phyloP scores from a whole-genome alignment of 192 early-diverging fungal species.

The Obelidium mucronatum region DNA sequence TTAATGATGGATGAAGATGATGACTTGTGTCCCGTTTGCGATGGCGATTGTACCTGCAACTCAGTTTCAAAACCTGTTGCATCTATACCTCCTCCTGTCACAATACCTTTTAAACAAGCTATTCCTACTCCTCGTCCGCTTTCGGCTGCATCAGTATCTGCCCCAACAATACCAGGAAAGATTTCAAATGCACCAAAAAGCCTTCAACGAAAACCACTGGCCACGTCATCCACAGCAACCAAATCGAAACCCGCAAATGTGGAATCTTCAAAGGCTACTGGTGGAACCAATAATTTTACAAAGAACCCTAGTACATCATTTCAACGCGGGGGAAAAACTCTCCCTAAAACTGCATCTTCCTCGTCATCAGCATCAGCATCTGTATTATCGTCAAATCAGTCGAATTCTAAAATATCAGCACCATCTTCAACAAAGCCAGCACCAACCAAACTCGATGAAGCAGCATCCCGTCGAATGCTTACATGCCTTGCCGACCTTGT shows the following conservation, averaged over 20 bases:
- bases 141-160: too few relatives aligned
- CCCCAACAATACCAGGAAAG: too few relatives aligned
- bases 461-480: conserved; percentile 6
- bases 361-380: too few relatives aligned
- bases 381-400: too few relatives aligned
- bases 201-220: not conserved
- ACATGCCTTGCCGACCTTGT: conserved; percentile 5
- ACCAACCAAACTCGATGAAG: not conserved
- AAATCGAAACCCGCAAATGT: not conserved
- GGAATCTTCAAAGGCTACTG: not conserved
- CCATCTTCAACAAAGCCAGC: not conserved
- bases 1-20: conserved; percentile 16
- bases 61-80: not conserved
- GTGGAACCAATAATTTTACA: not conserved
- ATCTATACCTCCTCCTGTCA: not conserved
- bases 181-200: too few relatives aligned
- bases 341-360: too few relatives aligned
- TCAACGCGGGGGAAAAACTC: too few relatives aligned
- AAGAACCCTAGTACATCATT: too few relatives aligned
- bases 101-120: not conserved
- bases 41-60: conserved; percentile 36
- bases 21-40: conserved; percentile 37
- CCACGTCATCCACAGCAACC: not conserved
- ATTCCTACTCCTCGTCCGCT: too few relatives aligned
- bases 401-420: not conserved